Evolutionary conservation across 495 filamentous ascomycete species (phyloP), one percentile per base, ranked within the genome.

Genomic region (Penicillium pulvis): DNA sequence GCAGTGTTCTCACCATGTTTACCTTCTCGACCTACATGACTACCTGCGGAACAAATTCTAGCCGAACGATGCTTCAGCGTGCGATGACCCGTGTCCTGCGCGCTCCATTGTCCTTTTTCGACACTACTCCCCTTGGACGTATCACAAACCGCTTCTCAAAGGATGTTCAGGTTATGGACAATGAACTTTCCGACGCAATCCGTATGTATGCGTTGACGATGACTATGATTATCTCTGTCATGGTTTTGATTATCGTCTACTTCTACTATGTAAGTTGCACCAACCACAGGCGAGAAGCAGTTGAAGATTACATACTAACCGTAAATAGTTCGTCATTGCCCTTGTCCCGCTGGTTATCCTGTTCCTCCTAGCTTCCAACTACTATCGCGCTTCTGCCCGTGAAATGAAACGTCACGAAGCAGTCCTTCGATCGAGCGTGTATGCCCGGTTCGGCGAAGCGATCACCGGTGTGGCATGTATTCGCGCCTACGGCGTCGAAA

Each of bases 131-230:
- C 1, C 77, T 97, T 1, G 94, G 94, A n/a, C 87, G 94, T 24
- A 97, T 98, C 68, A 94, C 92, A 9, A 98, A 98, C 68, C 90
- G 94, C 20, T 98, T 98, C 75, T 93, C 92, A 4, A 91, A 93
- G 65, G 94, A 98, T 71, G 87, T 97, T 46, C 89, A 96, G 65
- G 88, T 90, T 33, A 95, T 98, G 92, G 94, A 98, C 71, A 97
- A 96, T 70, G 92, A 84, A 44, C 79, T 97, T 9, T 87, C 88
- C 0, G 94, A 97, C 67, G 87, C 91, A 8, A 91, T 98, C 79
- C 84, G 94, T 57, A 95, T 97, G 84, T 98, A 94, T 75, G 86
- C 93, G 55, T 75, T 97, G 61, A 96, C 91, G 7, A 73, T 95
- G 60, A 85, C 85, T 4, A 90, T 88, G 80, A 88, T 90, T 57